phyloP scores from a whole-genome alignment of 345 rosid species.

The Aquilaria sinensis region DNA sequence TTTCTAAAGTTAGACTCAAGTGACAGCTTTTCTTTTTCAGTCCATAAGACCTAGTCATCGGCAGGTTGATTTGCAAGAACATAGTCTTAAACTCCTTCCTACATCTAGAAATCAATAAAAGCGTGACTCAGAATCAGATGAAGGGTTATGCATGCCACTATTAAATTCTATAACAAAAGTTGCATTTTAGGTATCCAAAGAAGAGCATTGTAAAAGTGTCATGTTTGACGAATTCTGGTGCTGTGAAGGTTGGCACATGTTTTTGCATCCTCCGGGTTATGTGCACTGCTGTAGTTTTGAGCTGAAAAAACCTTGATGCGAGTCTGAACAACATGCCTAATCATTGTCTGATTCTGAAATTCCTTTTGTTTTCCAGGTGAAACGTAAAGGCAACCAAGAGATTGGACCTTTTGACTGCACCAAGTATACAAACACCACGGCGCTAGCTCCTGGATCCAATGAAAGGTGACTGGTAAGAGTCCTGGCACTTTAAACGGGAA shows the following conservation, averaged over 20 bases:
- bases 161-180: no score
- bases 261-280: neutral
- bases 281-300: neutral
- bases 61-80: no score
- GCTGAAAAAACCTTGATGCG: neutral
- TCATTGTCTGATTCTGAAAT: conserved; percentile 1
- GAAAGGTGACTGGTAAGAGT: conserved; percentile 6
- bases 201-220: neutral
- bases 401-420: conserved; percentile 96
- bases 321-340: neutral
- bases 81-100: no score
- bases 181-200: no score
- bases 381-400: conserved; percentile 53
- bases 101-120: no score
- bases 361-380: conserved; percentile 46
- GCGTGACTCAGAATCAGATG: no score
- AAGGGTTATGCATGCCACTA: no score
- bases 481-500: no score
- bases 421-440: conserved; percentile 47
- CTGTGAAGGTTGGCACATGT: neutral
- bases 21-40: no score
- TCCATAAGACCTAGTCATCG: no score
- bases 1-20: no score
- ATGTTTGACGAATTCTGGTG: neutral
- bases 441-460: conserved; percentile 24